Percentiles rank a stretch among this genome's conserved stretches.
Evolutionary conservation across 306 rosid genomes (phyloP).

Genomic region (Quercus berberidifolia): DNA sequence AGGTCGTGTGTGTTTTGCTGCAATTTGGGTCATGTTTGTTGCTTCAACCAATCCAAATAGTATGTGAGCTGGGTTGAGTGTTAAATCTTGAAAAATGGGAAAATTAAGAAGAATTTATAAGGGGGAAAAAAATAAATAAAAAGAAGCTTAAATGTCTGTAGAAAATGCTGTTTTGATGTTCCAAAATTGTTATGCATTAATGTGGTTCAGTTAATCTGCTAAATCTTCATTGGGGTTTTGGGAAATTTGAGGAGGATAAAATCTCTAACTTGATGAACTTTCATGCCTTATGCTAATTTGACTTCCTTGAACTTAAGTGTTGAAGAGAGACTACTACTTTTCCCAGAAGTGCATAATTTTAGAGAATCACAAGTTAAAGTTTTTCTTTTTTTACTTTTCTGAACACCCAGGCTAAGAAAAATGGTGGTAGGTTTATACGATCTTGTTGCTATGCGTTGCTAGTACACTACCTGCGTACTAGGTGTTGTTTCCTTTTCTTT

Average conservation of each 20-base stretch:
- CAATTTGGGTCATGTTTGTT: too few relatives aligned
- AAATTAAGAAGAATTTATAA: neutral
- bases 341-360: neutral
- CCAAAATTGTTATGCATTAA: neutral
- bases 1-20: neutral
- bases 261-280: neutral
- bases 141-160: neutral
- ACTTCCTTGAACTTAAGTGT: neutral
- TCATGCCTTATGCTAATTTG: neutral
- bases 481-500: neutral
- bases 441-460: too few relatives aligned
- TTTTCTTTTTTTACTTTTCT: neutral
- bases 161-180: neutral
- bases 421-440: neutral
- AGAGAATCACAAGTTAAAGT: neutral
- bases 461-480: too few relatives aligned
- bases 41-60: neutral
- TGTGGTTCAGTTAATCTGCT: too few relatives aligned
- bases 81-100: neutral
- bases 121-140: neutral
- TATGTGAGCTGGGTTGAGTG: neutral
- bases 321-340: neutral
- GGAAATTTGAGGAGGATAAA: neutral
- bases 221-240: neutral
- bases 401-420: too few relatives aligned